These are phyloP conservation scores for Syzygium malaccense DNA, from an alignment of 441 rosid species.

Conservation along the genomic window DNA sequence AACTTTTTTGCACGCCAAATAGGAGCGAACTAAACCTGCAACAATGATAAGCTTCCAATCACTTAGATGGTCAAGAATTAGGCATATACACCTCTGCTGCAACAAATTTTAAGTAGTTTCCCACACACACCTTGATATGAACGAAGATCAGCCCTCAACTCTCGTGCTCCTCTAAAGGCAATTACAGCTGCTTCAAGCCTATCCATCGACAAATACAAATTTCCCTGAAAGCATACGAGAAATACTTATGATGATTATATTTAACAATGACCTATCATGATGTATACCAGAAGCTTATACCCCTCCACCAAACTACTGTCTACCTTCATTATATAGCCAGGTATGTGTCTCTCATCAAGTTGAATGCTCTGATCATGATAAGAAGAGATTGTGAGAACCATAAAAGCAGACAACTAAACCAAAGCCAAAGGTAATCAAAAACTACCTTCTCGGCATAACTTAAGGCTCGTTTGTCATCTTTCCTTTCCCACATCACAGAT, in stretches of 20 bases:
- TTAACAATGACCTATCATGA: not conserved
- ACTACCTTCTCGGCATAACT: slow-evolving; percentile 94
- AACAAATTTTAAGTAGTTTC: not conserved
- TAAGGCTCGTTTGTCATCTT: slow-evolving; percentile 77
- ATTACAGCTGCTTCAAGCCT: slow-evolving; percentile 84
- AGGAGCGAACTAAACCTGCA: slow-evolving; percentile 92
- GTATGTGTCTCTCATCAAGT: slow-evolving; percentile 87
- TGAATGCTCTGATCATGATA: slow-evolving; percentile 63
- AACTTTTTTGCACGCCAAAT: slow-evolving; percentile 76
- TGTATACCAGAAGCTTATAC: not conserved
- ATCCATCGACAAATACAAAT: slow-evolving; percentile 66
- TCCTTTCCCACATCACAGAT: slow-evolving; percentile 79
- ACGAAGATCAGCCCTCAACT: slow-evolving; percentile 94
- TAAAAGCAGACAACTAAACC: not conserved
- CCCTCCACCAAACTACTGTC: slow-evolving; percentile 1
- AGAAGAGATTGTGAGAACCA: slow-evolving; percentile 11
- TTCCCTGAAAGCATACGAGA: slow-evolving; percentile 48
- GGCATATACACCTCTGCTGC: not conserved
- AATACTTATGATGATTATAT: not conserved
- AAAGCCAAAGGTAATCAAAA: slow-evolving; percentile 10
- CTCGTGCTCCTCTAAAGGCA: slow-evolving; percentile 91
- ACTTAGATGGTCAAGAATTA: not conserved
- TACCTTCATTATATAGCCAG: slow-evolving; percentile 95
- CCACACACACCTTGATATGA: slow-evolving; percentile 74
- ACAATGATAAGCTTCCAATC: slow-evolving; percentile 10